Base-by-base conservation (phyloP, 345 rosid species). In the Gynandropsis gynandra region DNA sequence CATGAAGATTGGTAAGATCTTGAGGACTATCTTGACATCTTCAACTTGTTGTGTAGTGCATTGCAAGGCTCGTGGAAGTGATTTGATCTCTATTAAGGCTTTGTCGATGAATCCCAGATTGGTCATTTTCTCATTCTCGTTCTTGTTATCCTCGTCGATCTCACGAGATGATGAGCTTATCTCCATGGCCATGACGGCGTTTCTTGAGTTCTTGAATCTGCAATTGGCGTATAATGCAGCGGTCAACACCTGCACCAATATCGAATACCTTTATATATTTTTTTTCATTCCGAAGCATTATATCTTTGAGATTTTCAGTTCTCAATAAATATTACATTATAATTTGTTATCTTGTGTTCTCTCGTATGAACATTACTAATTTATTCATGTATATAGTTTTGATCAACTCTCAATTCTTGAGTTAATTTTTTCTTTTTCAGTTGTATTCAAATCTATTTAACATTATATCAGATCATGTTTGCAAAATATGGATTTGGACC, bases 31-130 rank as follows among this genome's bases (percentile, higher is more conserved):
- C 64, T 82, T 82, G 13, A 85, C 95, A 52, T 68, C 87, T 64
- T 88, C 87, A 6, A 85, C 97, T 47, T 88, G 68, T 18, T 71
- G 47, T 39, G 24, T 68, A 1, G 82, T 75, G 57, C 92, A 82
- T 17, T 67, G 74, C 12, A 85, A 76, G 39, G 45, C 40, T 24
- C 56, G 72, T 42, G 31, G 64, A 43, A 31, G 55, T 29, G 61
- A 52, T 31, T 69, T 70, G 7, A 48, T 49, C 11, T 24, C 69
- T 9, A 42, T 46, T 16, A 57, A 34, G 0, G 87, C 82, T 55
- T 51, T 58, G 73, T 80, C 76, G 9, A 80, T 74, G 51, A 59
- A 83, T 41, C 59, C 59, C 39, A 83, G 72, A 67, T 69, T 57
- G 21, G 81, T 65, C 29, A 59, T 73, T 13, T 54, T 29, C 35